Base-by-base conservation (phyloP, 2,329 filamentous ascomycete species). In the Fusarium sp. region DNA sequence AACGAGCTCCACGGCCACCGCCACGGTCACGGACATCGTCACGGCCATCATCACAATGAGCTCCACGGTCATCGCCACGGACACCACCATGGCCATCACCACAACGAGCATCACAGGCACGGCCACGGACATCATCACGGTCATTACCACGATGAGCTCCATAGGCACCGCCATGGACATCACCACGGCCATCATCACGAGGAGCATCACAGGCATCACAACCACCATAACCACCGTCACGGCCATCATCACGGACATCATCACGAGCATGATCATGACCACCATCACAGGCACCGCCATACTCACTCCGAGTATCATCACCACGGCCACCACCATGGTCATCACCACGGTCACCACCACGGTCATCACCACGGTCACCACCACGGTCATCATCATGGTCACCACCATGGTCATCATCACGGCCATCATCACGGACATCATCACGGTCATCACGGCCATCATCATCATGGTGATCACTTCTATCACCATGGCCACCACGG, bases 291-390 rank as follows among this genome's bases (percentile, higher is more conserved):
- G 38, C 68, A 72, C 64, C 58, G 40, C 22, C 60, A 64, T 29
- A 42, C 34, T 42, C 68, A 71, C 27, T 31, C 68, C 22, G 65
- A 71, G 59, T 47, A 64, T 14, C 67, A 64, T n/a, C 60, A 67
- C 22, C 56, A 67, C 27, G 37, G 62, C 5, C 52, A 67, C 29
- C 34, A 42, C 10, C 31, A 67, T 13, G 64, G 56, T 3, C 52
- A 72, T 24, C 24, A 65, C 6, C 56, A 61, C 13, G 35, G 47
- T 14, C 42, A 66, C 37, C 20, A 72, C n/a, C 57, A 73, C 7
- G 54, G 61, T 9, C 45, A 70, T 29, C 40, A 59, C 6, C 57
- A 70, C 8, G 57, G 47, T 1, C 29, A 67, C 24, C 54, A 59
- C 22, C 54, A 64, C 9, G 61, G 57, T 2, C 24, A 42, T 34